Evolutionary conservation across 2,329 filamentous ascomycete species (phyloP).

Genomic region (Venturia asperata): DNA sequence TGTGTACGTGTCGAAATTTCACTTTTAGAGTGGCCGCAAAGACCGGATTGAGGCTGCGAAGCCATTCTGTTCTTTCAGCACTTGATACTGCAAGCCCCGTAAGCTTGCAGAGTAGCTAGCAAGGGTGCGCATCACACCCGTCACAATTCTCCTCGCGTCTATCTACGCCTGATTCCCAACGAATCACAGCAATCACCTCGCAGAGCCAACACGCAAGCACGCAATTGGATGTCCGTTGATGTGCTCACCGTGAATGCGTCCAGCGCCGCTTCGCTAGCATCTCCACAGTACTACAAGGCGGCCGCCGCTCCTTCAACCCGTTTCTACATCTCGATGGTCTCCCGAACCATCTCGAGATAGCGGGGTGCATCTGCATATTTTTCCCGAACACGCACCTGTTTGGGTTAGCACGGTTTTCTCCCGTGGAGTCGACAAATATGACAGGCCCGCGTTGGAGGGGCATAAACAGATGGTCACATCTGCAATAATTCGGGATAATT

Average conservation of each 20-base stretch:
- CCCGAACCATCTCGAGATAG: conserved; percentile 10
- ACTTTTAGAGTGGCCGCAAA: background rate
- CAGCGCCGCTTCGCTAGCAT: background rate
- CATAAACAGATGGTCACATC: background rate
- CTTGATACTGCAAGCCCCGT: conserved; percentile 3
- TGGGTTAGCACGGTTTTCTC: background rate
- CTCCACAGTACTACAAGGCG: background rate
- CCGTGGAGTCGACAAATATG: background rate
- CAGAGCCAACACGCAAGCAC: background rate
- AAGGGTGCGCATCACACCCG: background rate
- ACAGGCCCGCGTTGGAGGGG: conserved; percentile 6
- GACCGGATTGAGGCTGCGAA: background rate
- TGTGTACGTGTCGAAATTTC: background rate
- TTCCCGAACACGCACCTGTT: conserved; percentile 5
- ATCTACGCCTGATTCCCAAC: background rate
- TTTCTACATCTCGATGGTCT: conserved; percentile 2
- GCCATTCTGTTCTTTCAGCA: background rate
- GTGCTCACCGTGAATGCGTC: conserved; percentile 3
- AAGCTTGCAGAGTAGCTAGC: background rate
- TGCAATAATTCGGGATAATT: background rate
- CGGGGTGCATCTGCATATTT: conserved; percentile 3
- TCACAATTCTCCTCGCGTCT: conserved; percentile 9
- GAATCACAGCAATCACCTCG: conserved; percentile 5
- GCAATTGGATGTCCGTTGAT: background rate
- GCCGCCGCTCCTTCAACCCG: conserved; percentile 1